Percentiles rank a stretch among this genome's conserved stretches.
These are phyloP conservation scores for Linderniella brevidens DNA, from an alignment of 257 asterid genomes.

Conservation along the genomic window DNA sequence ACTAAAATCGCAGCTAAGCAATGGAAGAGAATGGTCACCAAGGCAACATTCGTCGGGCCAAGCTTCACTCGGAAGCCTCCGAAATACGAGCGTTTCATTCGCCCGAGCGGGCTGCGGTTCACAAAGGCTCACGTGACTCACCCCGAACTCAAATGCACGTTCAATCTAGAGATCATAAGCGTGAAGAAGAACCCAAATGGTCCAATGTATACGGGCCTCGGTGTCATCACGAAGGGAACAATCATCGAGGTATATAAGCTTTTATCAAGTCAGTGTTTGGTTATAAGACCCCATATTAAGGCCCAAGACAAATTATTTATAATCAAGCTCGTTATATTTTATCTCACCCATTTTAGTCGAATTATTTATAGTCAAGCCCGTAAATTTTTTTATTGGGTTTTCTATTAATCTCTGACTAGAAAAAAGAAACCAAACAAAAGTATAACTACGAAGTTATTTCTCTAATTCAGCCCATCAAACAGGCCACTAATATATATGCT, in stretches of 20 bases:
- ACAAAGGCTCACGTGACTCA: constrained; percentile 93
- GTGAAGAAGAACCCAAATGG: constrained; percentile 96
- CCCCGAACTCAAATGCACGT: constrained; percentile 91
- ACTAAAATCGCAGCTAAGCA: constrained; percentile 56
- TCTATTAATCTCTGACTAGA: too few relatives aligned
- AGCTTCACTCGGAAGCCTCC: constrained; percentile 96
- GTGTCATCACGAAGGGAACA: constrained; percentile 81
- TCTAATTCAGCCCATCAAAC: too few relatives aligned
- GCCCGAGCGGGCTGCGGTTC: constrained; percentile 80
- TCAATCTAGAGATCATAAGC: constrained; percentile 82
- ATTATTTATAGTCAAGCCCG: too few relatives aligned
- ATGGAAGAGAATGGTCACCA: constrained; percentile 99
- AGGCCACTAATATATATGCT: too few relatives aligned
- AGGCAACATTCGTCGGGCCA: constrained; percentile 88
- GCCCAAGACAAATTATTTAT: too few relatives aligned
- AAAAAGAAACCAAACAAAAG: too few relatives aligned
- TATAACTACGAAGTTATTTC: too few relatives aligned
- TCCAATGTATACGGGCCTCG: constrained; percentile 88
- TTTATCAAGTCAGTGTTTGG: too few relatives aligned
- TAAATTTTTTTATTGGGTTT: too few relatives aligned
- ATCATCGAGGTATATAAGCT: constrained; percentile 57
- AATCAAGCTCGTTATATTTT: too few relatives aligned
- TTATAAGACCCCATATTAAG: too few relatives aligned
- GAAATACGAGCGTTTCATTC: constrained; percentile 87
- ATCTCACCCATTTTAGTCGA: too few relatives aligned